phyloP scores from a whole-genome alignment of 202 grass and related monocot species.

The Elaeis oleifera region DNA sequence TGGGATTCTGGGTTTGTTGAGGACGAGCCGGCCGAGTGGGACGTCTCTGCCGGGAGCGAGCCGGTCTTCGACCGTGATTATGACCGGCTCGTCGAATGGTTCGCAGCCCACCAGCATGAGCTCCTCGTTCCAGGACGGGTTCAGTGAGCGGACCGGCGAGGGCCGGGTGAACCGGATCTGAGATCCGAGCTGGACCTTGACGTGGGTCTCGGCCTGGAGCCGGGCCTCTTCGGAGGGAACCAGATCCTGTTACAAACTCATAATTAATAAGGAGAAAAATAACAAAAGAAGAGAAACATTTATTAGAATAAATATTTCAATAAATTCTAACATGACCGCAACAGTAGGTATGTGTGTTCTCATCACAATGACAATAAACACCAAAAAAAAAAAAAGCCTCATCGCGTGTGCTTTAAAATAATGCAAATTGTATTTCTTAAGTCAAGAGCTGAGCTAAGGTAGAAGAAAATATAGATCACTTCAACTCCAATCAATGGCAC shows the following conservation, averaged over 20 bases:
- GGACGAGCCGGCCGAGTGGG: conserved; percentile 39
- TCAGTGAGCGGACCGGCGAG: conserved; percentile 36
- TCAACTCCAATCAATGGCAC: too few relatives aligned
- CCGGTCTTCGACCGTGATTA: conserved; percentile 57
- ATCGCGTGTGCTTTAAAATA: too few relatives aligned
- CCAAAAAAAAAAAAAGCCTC: too few relatives aligned
- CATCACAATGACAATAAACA: too few relatives aligned
- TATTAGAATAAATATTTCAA: too few relatives aligned
- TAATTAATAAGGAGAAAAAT: too few relatives aligned
- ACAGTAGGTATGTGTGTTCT: too few relatives aligned
- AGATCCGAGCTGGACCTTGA: conserved; percentile 31
- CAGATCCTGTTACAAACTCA: conserved; percentile 24
- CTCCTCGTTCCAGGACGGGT: conserved; percentile 73
- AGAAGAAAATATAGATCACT: too few relatives aligned
- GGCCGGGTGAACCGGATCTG: conserved; percentile 40
- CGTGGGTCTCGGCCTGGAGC: conserved; percentile 40
- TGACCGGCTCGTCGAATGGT: conserved; percentile 63
- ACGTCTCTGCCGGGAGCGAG: conserved; percentile 52
- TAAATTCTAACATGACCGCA: too few relatives aligned
- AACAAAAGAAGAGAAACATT: too few relatives aligned
- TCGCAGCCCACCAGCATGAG: conserved; percentile 67
- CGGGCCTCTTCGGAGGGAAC: conserved; percentile 35
- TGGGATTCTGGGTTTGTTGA: conserved; percentile 39
- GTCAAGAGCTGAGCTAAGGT: too few relatives aligned
- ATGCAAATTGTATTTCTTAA: too few relatives aligned